Conservation (phyloP, 1,284 basidiomycete genomes). For the Mycocalia duriaeana region DNA sequence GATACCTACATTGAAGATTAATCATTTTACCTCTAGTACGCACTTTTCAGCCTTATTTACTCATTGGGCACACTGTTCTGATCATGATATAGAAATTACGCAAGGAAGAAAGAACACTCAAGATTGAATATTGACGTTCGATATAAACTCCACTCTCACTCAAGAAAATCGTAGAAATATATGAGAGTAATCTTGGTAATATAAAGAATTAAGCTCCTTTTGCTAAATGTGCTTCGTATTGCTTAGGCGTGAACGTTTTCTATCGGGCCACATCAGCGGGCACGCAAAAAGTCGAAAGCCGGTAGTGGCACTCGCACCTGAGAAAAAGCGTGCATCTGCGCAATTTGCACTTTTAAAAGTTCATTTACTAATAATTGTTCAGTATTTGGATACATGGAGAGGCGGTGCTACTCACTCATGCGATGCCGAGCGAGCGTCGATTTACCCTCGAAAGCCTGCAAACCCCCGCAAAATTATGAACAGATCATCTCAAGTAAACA, state of each 20-base stretch:
- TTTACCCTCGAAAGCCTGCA: conserved; percentile 69
- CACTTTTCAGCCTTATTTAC: too few relatives aligned
- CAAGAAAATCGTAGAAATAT: not conserved
- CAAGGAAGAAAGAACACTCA: too few relatives aligned
- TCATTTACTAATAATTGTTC: conserved; percentile 57
- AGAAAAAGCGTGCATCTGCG: conserved; percentile 79
- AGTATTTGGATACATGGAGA: not conserved
- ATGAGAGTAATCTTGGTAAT: not conserved
- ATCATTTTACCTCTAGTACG: too few relatives aligned
- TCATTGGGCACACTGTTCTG: too few relatives aligned
- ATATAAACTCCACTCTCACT: too few relatives aligned
- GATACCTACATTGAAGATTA: too few relatives aligned
- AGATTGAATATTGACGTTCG: too few relatives aligned
- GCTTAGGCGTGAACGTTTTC: conserved; percentile 74
- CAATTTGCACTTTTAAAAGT: conserved; percentile 63
- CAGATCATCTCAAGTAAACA: too few relatives aligned
- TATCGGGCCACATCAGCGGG: too few relatives aligned
- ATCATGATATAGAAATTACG: too few relatives aligned
- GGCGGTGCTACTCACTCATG: conserved; percentile 40
- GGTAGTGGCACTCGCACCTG: conserved; percentile 59
- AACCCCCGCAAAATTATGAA: too few relatives aligned
- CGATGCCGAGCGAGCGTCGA: conserved; percentile 67
- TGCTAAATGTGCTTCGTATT: conserved; percentile 52
- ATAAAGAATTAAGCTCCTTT: conserved; percentile 19
- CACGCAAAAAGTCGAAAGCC: too few relatives aligned